Evolutionary conservation across 441 rosid genomes (phyloP).

Genomic region (Syzygium syzygioides): DNA sequence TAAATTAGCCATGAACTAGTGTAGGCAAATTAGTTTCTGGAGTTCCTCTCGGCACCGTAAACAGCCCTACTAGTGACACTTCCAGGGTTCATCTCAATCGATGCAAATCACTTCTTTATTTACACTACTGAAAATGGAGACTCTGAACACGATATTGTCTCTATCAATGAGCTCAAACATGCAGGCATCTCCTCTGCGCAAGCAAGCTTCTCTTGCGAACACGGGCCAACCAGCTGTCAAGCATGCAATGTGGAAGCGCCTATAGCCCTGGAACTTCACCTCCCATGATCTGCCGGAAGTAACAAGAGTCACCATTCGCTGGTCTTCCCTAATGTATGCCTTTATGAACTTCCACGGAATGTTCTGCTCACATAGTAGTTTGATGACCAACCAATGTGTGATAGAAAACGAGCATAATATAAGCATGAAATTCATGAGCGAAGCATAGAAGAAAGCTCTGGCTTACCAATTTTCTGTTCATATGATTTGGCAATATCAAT

Average conservation of each 20-base stretch:
- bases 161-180: background rate
- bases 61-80: background rate
- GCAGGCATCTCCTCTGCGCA: background rate
- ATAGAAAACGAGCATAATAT: background rate
- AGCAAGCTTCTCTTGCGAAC: background rate
- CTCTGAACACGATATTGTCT: background rate
- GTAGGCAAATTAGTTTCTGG: background rate
- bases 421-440: background rate
- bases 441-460: background rate
- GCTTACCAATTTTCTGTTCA: background rate
- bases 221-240: background rate
- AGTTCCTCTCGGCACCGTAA: background rate
- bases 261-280: background rate
- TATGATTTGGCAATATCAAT: background rate
- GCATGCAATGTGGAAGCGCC: background rate
- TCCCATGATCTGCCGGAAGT: background rate
- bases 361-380: background rate
- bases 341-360: background rate
- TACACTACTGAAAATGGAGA: background rate
- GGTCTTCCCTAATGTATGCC: background rate
- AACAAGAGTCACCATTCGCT: background rate
- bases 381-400: background rate
- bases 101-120: background rate
- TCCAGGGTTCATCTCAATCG: background rate
- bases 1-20: background rate